These are phyloP conservation scores for Dactylis glomerata DNA, from an alignment of 176 grass and related monocot genomes.

Conservation along the genomic window DNA sequence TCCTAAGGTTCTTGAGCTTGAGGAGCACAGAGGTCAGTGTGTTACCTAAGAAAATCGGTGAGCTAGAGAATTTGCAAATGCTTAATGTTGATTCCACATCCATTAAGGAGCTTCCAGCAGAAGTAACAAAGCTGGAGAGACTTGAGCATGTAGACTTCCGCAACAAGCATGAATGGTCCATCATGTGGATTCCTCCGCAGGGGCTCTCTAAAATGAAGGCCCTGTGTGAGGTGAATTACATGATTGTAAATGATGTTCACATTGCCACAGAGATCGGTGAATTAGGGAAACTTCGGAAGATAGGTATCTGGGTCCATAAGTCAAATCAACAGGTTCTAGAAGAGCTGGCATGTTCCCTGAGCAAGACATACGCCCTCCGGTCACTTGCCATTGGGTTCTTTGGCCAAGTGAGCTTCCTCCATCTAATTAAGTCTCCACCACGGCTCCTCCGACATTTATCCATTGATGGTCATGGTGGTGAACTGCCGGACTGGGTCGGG, in stretches of 20 bases:
- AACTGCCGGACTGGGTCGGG: background rate
- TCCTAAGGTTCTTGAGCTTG: conserved; percentile 1
- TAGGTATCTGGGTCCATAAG: background rate
- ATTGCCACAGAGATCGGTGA: background rate
- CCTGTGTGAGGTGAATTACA: background rate
- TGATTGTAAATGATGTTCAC: background rate
- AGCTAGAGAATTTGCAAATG: background rate
- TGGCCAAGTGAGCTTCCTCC: background rate
- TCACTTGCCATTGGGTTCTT: background rate
- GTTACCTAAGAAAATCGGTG: background rate
- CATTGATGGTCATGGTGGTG: background rate
- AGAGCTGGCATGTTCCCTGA: background rate
- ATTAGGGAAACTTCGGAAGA: background rate
- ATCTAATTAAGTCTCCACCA: background rate
- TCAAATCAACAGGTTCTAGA: background rate
- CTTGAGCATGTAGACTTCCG: background rate
- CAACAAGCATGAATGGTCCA: too few relatives aligned
- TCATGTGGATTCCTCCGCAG: background rate
- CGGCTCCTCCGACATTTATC: background rate
- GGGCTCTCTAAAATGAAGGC: background rate
- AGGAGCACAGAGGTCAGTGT: background rate
- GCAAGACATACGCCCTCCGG: background rate
- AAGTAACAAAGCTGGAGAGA: background rate
- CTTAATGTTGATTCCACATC: background rate
- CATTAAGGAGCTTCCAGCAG: background rate